Evolutionary conservation across 148 eudicot species (phyloP), one percentile per base, ranked within the genome.

Genomic region (Linanthus parryae): DNA sequence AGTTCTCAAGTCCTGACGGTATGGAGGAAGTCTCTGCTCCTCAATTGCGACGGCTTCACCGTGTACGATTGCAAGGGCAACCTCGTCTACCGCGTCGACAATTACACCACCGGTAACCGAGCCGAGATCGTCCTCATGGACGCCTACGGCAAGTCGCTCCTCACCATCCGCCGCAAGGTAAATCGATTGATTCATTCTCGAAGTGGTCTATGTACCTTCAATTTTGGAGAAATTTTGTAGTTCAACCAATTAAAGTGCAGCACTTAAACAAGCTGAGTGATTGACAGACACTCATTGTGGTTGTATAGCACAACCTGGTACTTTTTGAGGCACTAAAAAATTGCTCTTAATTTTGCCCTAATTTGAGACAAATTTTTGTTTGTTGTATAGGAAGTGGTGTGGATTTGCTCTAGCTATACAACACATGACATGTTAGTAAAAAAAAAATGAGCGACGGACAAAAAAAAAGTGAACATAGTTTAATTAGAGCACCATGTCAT

Each of bases 121-220:
- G 73, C 41, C 0, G 77, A 74, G 67, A 74, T 77, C 42, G 48
- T 67, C 29, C 86, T 86, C 48, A 86, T 86, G 90, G 83, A 86
- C 49, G 79, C 79, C 47, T 58, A 54, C 16, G 95, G 95, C 59
- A 74, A 59, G 22, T 73, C 82, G 35, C 77, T 86, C 41, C 78
- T 86, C 65, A 86, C 95, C 50, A 68, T 86, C 44, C 89, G 90
- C 22, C 90, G 90, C 29, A 86, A 86, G 90, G 95, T 82, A 72
- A 5, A 11, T 8, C 16, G 19, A 37, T 17, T 15, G 16, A 26
- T 0, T 10, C n/a, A 20, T 23, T 30, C 8, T 38, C 0, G n/a
- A 19, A 53, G 8, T 40, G 17, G 16, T 15, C 16, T 51, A 21
- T 6, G 1, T 28, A 7, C 48, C 3, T 47, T 59, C 12, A 27